These are phyloP conservation scores for Eustoma russellianum DNA, from an alignment of 257 asterid genomes.

Conservation along the genomic window DNA sequence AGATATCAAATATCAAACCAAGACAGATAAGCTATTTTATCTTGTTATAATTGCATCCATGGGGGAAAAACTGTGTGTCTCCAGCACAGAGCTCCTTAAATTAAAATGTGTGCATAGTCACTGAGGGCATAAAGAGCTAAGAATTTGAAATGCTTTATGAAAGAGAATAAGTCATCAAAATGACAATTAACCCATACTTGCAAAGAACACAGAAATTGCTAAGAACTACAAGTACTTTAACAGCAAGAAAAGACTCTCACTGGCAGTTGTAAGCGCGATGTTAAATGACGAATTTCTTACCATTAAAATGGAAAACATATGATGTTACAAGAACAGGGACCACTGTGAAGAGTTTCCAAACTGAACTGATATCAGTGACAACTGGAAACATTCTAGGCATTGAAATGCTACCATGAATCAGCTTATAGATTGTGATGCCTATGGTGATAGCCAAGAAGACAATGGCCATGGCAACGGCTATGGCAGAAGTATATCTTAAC, in stretches of 20 bases:
- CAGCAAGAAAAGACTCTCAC: neutral
- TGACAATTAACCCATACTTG: no score
- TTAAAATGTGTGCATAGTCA: no score
- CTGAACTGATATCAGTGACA: constrained; percentile 27
- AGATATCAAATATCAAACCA: no score
- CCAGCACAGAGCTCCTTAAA: no score
- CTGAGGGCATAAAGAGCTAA: no score
- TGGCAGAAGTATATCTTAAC: constrained; percentile 40
- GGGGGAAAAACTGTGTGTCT: no score
- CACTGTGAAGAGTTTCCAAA: constrained; percentile 52
- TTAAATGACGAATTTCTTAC: constrained; percentile 15
- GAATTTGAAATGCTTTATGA: no score
- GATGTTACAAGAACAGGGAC: constrained; percentile 58
- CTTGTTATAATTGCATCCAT: no score
- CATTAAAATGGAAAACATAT: constrained; percentile 56
- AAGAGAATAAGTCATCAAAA: no score
- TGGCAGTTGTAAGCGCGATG: neutral
- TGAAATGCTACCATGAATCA: constrained; percentile 22
- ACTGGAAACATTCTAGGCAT: constrained; percentile 38
- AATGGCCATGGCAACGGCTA: constrained; percentile 42
- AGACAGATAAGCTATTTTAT: no score
- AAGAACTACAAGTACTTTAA: neutral
- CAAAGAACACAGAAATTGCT: no score
- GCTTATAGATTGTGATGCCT: constrained; percentile 22
- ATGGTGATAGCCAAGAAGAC: constrained; percentile 38